Base-by-base conservation (phyloP, 768 basidiomycete species). In the Mrakia hoshinonis region DNA sequence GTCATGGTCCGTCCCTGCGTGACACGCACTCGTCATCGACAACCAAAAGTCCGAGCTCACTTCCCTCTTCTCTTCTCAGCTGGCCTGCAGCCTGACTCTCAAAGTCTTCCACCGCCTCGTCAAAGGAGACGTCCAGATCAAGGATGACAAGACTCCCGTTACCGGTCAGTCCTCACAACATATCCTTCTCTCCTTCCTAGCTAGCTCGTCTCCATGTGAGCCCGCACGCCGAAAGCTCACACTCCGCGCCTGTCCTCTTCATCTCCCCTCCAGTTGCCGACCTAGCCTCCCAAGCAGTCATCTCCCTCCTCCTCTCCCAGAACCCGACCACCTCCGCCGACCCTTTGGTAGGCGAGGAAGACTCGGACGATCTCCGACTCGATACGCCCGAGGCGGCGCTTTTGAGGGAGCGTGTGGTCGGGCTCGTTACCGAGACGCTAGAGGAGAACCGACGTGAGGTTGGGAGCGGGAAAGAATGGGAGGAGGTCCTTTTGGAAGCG, bases 321-420 rank as follows among this genome's bases (percentile, higher is more conserved):
- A 78, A 79, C 20, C 81, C 82, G 13, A 86, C 87, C 0, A 97
- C 95, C 80, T 94, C 94, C 0, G 75, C 83, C 0, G 93, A 97
- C 79, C 85, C 85, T 15, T 91, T 98, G 77, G 88, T 98, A 43
- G 95, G 93, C 43, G 95, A 99, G 79, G 95, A 98, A 80, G 92
- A 95, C 78, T 87, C 94, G 0, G 82, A 85, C 0, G 90, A 92
- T 65, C 80, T 97, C 24, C 85, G 89, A 6, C 78, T 83, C 29
- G 43, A 43, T 15, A 43, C 43, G 7, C 79, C 81, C 54, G 81
- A 81, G 9, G 81, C 81, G 2, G n/a, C 51, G 31, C 26, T 26
- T 29, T 80, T 93, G 55, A 77, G 85, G 46, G 82, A 85, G 31
- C 84, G 89, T 58, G 90, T 97, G 70, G 83, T 90, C 51, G 81